Percentiles rank a stretch among this genome's conserved stretches.
These are phyloP conservation scores for Aleurites moluccanus DNA, from an alignment of 441 rosid species.

Conservation along the genomic window DNA sequence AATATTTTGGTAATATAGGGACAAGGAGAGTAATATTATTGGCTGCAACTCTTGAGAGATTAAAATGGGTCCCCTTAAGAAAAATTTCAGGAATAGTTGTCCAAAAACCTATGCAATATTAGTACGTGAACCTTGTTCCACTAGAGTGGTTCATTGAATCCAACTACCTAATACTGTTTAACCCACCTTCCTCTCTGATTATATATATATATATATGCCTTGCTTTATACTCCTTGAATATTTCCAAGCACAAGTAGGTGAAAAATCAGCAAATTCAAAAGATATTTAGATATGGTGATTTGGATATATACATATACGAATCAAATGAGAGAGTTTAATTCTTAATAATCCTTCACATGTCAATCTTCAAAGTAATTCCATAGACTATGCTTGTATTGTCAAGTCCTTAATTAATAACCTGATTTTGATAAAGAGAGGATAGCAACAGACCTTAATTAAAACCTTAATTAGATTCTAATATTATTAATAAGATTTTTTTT, in stretches of 20 bases:
- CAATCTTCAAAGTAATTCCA: background rate
- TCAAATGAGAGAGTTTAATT: background rate
- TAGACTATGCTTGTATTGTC: background rate
- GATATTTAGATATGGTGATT: background rate
- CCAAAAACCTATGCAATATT: slow-evolving; percentile 15
- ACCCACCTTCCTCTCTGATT: too few species aligned
- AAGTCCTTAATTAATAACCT: too few species aligned
- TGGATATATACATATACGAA: background rate
- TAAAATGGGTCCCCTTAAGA: slow-evolving; percentile 10
- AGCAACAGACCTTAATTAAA: background rate
- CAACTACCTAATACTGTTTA: slow-evolving; percentile 14
- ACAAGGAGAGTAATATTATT: background rate
- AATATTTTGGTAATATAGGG: background rate
- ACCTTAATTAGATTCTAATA: background rate
- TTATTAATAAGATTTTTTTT: too few species aligned
- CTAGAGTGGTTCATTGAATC: slow-evolving; percentile 23
- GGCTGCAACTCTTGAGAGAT: background rate
- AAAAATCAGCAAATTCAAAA: slow-evolving; percentile 8
- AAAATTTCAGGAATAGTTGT: background rate
- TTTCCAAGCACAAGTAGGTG: background rate
- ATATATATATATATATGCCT: background rate
- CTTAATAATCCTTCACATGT: background rate
- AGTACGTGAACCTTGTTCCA: slow-evolving; percentile 25
- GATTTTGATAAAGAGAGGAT: background rate
- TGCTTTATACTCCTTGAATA: background rate